These are phyloP conservation scores for Immersiporthe knoxdaviesiana DNA, from an alignment of 2,329 filamentous ascomycete species.

Conservation along the genomic window DNA sequence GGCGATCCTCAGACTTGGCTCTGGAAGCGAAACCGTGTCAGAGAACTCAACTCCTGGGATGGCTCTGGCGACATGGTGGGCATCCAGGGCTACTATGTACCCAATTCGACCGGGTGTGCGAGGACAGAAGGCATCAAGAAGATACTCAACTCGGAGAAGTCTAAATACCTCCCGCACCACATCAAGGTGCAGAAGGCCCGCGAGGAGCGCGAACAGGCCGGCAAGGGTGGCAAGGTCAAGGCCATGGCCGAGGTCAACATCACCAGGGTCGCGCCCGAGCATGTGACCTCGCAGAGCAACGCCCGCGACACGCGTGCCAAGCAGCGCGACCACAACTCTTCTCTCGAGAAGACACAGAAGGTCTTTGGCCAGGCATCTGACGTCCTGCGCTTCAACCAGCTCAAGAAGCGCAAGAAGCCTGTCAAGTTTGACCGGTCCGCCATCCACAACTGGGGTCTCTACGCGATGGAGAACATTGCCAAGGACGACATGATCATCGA, in stretches of 20 bases:
- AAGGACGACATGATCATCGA: constrained; percentile 99
- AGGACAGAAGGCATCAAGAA: constrained; percentile 93
- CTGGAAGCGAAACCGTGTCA: constrained; percentile 60
- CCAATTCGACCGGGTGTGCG: constrained; percentile 82
- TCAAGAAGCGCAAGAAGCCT: constrained; percentile 99
- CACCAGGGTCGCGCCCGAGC: constrained; percentile 75
- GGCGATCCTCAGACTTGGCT: constrained; percentile 59
- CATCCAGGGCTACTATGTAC: constrained; percentile 76
- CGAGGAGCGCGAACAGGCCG: constrained; percentile 81
- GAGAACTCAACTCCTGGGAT: constrained; percentile 55
- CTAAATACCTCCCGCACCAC: constrained; percentile 95
- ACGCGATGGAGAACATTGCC: constrained; percentile 95
- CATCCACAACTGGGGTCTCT: constrained; percentile 98
- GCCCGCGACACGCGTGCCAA: constrained; percentile 94
- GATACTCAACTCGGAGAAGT: constrained; percentile 96
- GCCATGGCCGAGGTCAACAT: constrained; percentile 70
- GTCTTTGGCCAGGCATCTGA: constrained; percentile 82
- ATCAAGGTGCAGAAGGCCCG: constrained; percentile 92
- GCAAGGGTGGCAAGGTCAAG: constrained; percentile 66
- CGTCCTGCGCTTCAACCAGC: constrained; percentile 95
- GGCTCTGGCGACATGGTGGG: constrained; percentile 35
- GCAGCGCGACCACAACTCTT: constrained; percentile 90
- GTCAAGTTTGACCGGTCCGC: constrained; percentile 97
- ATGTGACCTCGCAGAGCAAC: constrained; percentile 81
- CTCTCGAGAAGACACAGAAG: constrained; percentile 94